Evolutionary conservation across 768 basidiomycete species (phyloP).

Genomic region (Exidia glandulosa): DNA sequence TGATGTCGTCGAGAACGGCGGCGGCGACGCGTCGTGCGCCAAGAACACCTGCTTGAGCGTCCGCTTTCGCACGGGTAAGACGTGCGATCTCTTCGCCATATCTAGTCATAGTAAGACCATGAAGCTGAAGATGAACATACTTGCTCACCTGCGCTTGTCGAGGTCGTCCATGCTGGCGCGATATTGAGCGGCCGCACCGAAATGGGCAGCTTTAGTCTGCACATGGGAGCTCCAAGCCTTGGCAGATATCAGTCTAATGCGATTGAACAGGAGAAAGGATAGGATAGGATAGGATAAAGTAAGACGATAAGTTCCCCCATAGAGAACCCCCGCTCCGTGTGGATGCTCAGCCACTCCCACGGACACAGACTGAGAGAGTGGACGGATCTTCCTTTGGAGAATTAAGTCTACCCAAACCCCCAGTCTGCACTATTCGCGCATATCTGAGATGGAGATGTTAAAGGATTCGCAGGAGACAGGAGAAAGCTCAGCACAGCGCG

Average conservation of each 20-base stretch:
- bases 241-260: not conserved
- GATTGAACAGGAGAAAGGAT: conserved; percentile 1
- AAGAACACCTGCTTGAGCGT: conserved; percentile 62
- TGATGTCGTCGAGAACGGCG: conserved; percentile 64
- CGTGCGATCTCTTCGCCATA: conserved; percentile 85
- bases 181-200: conserved; percentile 80
- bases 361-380: too few species aligned
- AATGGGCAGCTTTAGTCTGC: conserved; percentile 75
- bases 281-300: too few species aligned
- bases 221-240: conserved; percentile 77
- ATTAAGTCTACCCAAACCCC: too few species aligned
- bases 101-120: conserved; percentile 27
- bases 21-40: conserved; percentile 51
- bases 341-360: too few species aligned
- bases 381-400: too few species aligned
- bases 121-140: conserved; percentile 24
- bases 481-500: too few species aligned
- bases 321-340: too few species aligned
- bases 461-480: too few species aligned
- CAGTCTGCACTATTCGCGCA: too few species aligned
- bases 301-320: too few species aligned
- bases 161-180: conserved; percentile 84
- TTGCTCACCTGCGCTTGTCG: conserved; percentile 46
- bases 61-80: conserved; percentile 50
- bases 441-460: too few species aligned